Evolutionary conservation across 768 basidiomycete genomes (phyloP).

Genomic region (Leucocoprinus leucothites): DNA sequence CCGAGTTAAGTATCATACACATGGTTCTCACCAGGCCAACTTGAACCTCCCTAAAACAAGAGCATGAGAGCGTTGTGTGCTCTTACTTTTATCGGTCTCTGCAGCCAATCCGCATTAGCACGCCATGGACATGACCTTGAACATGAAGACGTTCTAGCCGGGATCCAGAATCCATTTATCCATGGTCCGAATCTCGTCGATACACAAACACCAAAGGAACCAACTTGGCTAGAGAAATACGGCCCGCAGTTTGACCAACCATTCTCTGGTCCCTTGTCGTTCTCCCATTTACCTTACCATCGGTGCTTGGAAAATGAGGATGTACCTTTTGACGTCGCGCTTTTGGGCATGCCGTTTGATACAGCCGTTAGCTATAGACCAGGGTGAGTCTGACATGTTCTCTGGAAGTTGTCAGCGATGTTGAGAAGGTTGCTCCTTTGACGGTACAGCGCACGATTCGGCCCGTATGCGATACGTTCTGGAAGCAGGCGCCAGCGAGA

Average conservation of each 20-base stretch:
- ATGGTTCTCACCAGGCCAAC: background rate
- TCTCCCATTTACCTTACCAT: constrained; percentile 77
- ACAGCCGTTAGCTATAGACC: constrained; percentile 63
- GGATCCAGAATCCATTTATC: constrained; percentile 8
- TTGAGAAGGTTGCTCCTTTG: background rate
- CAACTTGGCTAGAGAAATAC: constrained; percentile 69
- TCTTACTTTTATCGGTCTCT: background rate
- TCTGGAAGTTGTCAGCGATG: too few species aligned
- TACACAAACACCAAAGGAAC: constrained; percentile 6
- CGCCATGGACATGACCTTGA: background rate
- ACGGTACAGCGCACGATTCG: constrained; percentile 71
- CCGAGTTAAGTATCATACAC: too few species aligned
- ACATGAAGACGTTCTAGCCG: background rate
- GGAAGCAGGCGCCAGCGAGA: constrained; percentile 69
- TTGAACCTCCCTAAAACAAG: background rate
- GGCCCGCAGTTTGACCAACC: constrained; percentile 69
- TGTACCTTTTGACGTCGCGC: constrained; percentile 65
- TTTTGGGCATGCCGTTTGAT: constrained; percentile 81
- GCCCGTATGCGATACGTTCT: constrained; percentile 80
- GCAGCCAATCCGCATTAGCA: background rate
- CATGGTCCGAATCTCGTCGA: constrained; percentile 4
- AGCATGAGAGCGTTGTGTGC: background rate
- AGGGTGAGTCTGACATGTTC: constrained; percentile 31
- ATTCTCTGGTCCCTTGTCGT: constrained; percentile 80
- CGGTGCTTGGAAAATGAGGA: constrained; percentile 63